phyloP scores from a whole-genome alignment of 768 basidiomycete genomes.

The Suillus occidentalis region DNA sequence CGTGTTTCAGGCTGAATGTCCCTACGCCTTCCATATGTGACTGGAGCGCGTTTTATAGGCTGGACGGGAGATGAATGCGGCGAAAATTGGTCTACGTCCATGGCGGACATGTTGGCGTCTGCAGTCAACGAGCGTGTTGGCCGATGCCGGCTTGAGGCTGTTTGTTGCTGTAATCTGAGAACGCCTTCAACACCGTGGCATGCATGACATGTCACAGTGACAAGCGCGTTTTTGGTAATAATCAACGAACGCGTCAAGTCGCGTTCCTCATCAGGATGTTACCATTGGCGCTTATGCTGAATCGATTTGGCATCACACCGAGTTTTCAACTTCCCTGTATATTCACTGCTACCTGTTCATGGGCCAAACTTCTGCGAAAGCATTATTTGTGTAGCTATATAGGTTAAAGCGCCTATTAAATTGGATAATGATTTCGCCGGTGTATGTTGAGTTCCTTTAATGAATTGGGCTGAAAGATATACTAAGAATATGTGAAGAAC shows the following conservation, averaged over 20 bases:
- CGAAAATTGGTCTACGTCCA: conserved; percentile 1
- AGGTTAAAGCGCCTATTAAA: background rate
- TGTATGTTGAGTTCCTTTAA: too few relatives aligned
- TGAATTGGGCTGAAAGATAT: background rate
- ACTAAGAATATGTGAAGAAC: background rate
- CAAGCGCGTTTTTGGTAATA: conserved; percentile 35
- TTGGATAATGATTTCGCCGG: background rate
- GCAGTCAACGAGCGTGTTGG: conserved; percentile 4
- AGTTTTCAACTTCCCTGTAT: background rate
- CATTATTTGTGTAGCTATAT: background rate
- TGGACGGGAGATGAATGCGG: conserved; percentile 6
- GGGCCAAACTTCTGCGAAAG: background rate
- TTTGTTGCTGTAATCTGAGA: conserved; percentile 7
- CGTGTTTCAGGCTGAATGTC: conserved; percentile 7
- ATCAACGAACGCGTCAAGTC: conserved; percentile 23
- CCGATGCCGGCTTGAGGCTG: conserved; percentile 7
- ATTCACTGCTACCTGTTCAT: background rate
- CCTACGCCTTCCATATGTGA: conserved; percentile 30
- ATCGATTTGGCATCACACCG: too few relatives aligned
- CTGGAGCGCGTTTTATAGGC: conserved; percentile 22
- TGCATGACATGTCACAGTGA: conserved; percentile 35
- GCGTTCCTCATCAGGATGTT: background rate
- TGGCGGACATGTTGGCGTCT: conserved; percentile 7
- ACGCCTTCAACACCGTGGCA: conserved; percentile 12
- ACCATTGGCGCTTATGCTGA: too few relatives aligned